Conservation (phyloP, 1,139 yeast genomes). For the Dujonia santamariae region DNA sequence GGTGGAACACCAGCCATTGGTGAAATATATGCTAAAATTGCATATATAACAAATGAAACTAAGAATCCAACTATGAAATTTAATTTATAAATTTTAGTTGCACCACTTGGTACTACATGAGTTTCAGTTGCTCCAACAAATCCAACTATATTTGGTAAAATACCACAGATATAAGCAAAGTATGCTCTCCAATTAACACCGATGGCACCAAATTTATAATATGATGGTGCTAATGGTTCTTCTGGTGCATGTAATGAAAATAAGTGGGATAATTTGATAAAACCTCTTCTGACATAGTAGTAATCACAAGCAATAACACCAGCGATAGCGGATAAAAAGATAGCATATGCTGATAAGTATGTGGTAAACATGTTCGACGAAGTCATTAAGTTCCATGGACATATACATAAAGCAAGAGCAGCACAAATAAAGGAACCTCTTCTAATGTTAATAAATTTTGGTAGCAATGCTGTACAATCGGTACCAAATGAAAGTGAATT, state of each 20-base stretch:
- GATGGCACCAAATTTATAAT: conserved; percentile 56
- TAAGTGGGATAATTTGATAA: conserved; percentile 59
- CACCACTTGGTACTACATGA: conserved; percentile 69
- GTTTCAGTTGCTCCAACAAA: conserved; percentile 79
- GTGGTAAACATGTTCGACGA: conserved; percentile 78
- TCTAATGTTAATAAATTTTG: conserved; percentile 74
- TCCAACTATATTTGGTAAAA: conserved; percentile 81
- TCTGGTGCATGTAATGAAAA: conserved; percentile 45
- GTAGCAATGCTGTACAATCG: conserved; percentile 81
- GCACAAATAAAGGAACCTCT: conserved; percentile 85
- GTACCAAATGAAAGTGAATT: conserved; percentile 90
- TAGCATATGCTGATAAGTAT: conserved; percentile 81
- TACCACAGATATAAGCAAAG: conserved; percentile 69
- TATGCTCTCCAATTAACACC: conserved; percentile 86
- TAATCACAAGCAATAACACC: conserved; percentile 82
- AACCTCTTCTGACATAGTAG: conserved; percentile 73
- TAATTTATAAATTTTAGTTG: conserved; percentile 65
- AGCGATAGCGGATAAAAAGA: conserved; percentile 81
- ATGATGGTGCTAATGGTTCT: conserved; percentile 24
- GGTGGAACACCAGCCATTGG: conserved; percentile 65
- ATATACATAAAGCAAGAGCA: conserved; percentile 66
- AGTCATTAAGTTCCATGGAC: conserved; percentile 85
- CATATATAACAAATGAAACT: conserved; percentile 51
- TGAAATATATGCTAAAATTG: conserved; percentile 44
- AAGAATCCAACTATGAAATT: conserved; percentile 76